A percentile compares a stretch with the other conserved stretches of the same genome.
Evolutionary conservation across 805 yeast genomes (phyloP).

Genomic region (Metschnikowia amazonensis): DNA sequence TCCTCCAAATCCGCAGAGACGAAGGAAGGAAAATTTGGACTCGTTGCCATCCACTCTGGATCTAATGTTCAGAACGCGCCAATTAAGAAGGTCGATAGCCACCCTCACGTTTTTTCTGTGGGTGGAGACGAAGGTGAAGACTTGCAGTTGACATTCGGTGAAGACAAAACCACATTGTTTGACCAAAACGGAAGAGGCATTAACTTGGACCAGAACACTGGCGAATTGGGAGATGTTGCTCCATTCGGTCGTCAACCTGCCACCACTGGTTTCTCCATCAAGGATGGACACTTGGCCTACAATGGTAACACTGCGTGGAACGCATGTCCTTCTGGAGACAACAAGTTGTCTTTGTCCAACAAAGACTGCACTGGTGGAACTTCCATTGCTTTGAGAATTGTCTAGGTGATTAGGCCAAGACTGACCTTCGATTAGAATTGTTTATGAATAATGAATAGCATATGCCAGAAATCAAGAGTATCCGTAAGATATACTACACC

Average conservation of each 20-base stretch:
- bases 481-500: no score
- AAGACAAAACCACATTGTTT: constrained; percentile 12
- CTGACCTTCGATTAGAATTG: no score
- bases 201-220: constrained; percentile 26
- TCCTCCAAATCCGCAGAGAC: background rate
- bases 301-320: constrained; percentile 33
- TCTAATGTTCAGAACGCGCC: constrained; percentile 23
- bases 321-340: constrained; percentile 34
- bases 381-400: constrained; percentile 24
- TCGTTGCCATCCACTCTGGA: constrained; percentile 25
- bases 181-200: constrained; percentile 31
- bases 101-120: constrained; percentile 33
- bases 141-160: constrained; percentile 8
- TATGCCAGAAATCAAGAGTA: no score
- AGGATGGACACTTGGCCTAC: constrained; percentile 34
- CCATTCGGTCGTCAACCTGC: constrained; percentile 32
- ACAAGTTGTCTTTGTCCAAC: constrained; percentile 21
- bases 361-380: constrained; percentile 29
- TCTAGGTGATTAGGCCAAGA: background rate
- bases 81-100: constrained; percentile 27
- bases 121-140: constrained; percentile 31
- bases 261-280: constrained; percentile 38
- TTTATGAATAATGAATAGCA: background rate
- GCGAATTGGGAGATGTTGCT: constrained; percentile 32
- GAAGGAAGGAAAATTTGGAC: constrained; percentile 15